Evolutionary conservation across 345 rosid genomes (phyloP).

Genomic region (Alliaria petiolata): DNA sequence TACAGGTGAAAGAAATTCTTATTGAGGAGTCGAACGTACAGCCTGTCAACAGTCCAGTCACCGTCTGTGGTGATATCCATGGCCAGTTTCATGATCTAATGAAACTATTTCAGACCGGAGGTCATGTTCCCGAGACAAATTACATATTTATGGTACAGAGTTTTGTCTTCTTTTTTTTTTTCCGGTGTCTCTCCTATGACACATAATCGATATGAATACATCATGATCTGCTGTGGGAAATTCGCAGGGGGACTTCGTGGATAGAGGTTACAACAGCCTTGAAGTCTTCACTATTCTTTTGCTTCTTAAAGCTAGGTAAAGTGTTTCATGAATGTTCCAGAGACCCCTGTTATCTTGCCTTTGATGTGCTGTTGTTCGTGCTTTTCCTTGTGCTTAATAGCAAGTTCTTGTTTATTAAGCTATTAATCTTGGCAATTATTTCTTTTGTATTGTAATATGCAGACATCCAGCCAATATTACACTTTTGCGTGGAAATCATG

Average conservation of each 20-base stretch:
- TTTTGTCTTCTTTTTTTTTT: not conserved
- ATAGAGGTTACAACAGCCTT: constrained; percentile 94
- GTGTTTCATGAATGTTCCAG: not conserved
- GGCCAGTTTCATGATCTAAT: constrained; percentile 99
- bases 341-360: no score
- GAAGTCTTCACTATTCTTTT: constrained; percentile 92
- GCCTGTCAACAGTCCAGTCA: constrained; percentile 99
- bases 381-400: not conserved
- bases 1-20: constrained; percentile 88
- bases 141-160: constrained; percentile 87
- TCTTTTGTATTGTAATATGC: constrained; percentile 20
- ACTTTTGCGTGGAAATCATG: constrained; percentile 98
- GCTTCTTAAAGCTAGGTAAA: constrained; percentile 91
- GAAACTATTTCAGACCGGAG: constrained; percentile 98
- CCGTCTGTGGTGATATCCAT: constrained; percentile 98
- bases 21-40: constrained; percentile 98
- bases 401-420: not conserved
- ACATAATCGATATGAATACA: not conserved
- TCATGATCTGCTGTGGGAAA: not conserved
- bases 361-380: no score
- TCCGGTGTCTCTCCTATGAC: not conserved
- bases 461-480: constrained; percentile 97
- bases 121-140: constrained; percentile 95
- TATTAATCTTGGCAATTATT: not conserved
- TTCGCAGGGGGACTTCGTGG: constrained; percentile 87